phyloP scores from a whole-genome alignment of 148 eudicot genomes.

The Chenopodium suecicum region DNA sequence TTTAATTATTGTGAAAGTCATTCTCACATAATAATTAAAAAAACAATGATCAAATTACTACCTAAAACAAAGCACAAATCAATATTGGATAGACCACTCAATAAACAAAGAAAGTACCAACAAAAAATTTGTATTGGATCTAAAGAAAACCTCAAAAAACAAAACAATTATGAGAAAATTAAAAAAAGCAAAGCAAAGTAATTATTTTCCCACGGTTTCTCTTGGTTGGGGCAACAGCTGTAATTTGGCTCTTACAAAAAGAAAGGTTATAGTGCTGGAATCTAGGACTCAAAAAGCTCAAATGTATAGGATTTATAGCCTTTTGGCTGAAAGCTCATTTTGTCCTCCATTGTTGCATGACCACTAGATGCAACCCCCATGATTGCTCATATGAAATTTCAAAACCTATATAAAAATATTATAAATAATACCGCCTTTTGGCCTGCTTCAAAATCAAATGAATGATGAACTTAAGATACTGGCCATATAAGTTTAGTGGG shows the following conservation, averaged over 20 bases:
- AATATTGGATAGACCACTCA: slow-evolving; percentile 11
- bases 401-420: neutral
- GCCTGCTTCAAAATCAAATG: slow-evolving; percentile 13
- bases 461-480: slow-evolving; percentile 13
- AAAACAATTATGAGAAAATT: neutral
- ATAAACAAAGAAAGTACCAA: slow-evolving; percentile 3
- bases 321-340: slow-evolving; percentile 42
- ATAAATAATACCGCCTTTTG: slow-evolving; percentile 6
- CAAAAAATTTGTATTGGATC: neutral
- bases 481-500: neutral
- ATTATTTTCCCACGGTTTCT: slow-evolving; percentile 22
- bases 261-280: slow-evolving; percentile 27
- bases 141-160: neutral
- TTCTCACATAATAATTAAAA: no score
- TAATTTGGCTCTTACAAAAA: slow-evolving; percentile 10
- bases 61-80: neutral
- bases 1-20: neutral
- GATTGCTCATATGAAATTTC: slow-evolving; percentile 26
- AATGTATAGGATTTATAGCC: slow-evolving; percentile 18
- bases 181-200: slow-evolving; percentile 1
- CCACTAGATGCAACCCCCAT: slow-evolving; percentile 28
- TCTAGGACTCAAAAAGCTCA: slow-evolving; percentile 34
- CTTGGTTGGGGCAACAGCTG: slow-evolving; percentile 24
- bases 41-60: no score
- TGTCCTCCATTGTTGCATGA: slow-evolving; percentile 41